Evolutionary conservation across 1,284 basidiomycete genomes (phyloP).

Genomic region (Rhizoctonia solani): DNA sequence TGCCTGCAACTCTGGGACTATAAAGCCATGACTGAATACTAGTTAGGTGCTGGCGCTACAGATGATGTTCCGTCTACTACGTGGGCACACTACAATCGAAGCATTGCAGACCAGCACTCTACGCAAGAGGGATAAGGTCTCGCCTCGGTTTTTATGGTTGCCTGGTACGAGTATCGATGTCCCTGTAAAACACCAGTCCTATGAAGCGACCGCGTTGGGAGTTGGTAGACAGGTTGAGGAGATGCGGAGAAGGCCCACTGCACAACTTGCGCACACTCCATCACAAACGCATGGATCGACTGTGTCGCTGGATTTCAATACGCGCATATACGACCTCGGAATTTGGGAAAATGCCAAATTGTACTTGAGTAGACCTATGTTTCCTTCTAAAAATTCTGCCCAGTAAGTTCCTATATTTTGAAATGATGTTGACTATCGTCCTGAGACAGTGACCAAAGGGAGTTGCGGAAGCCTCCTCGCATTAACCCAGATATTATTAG

Average conservation of each 20-base stretch:
- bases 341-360: slow-evolving; percentile 46
- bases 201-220: too few relatives aligned
- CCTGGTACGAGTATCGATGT: too few relatives aligned
- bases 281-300: too few relatives aligned
- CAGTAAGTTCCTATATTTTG: background rate
- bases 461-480: background rate
- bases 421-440: background rate
- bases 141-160: slow-evolving; percentile 22
- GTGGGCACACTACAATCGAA: slow-evolving; percentile 49
- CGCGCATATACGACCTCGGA: slow-evolving; percentile 54
- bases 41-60: slow-evolving; percentile 5
- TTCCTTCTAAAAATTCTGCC: slow-evolving; percentile 21
- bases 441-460: background rate
- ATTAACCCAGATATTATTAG: slow-evolving; percentile 2
- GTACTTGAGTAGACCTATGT: slow-evolving; percentile 42
- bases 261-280: too few relatives aligned
- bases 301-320: slow-evolving; percentile 42
- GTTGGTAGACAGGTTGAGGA: too few relatives aligned
- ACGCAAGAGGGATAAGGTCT: slow-evolving; percentile 30
- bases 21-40: background rate
- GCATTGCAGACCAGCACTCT: slow-evolving; percentile 34
- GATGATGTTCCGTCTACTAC: slow-evolving; percentile 41
- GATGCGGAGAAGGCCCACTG: too few relatives aligned
- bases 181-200: too few relatives aligned
- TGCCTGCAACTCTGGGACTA: slow-evolving; percentile 36